phyloP scores from a whole-genome alignment of 2,329 filamentous ascomycete genomes.

The Elsinoe arachidis region DNA sequence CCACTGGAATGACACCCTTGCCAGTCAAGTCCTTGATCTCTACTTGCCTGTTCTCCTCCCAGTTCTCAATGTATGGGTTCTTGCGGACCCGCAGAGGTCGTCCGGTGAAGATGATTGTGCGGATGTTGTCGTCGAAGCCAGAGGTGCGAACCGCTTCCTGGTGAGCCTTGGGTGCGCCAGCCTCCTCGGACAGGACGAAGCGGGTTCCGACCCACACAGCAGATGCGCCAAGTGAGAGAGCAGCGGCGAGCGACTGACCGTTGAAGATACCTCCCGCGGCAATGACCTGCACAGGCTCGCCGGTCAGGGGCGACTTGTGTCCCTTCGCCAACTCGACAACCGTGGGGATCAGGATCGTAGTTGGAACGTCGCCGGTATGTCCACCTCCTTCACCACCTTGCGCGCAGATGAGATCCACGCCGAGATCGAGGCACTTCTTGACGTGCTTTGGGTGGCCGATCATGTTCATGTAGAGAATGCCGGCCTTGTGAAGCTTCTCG shows the following conservation, averaged over 20 bases:
- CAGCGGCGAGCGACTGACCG: constrained; percentile 78
- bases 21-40: constrained; percentile 89
- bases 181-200: constrained; percentile 90
- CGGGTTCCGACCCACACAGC: constrained; percentile 96
- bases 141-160: constrained; percentile 91
- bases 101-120: constrained; percentile 97
- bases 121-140: constrained; percentile 89
- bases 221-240: constrained; percentile 83
- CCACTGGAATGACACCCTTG: constrained; percentile 87
- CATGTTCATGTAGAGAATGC: constrained; percentile 99
- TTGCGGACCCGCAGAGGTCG: constrained; percentile 87
- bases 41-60: constrained; percentile 80
- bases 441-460: constrained; percentile 99
- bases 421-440: constrained; percentile 85
- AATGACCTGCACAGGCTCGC: constrained; percentile 79
- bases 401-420: constrained; percentile 93
- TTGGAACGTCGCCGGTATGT: constrained; percentile 81
- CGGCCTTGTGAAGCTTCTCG: constrained; percentile 77
- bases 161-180: constrained; percentile 84
- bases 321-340: constrained; percentile 74
- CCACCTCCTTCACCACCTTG: constrained; percentile 97
- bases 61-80: constrained; percentile 90
- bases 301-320: constrained; percentile 78
- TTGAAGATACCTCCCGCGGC: constrained; percentile 92
- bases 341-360: constrained; percentile 82